These are phyloP conservation scores for Tolypocladium tropicale DNA, from an alignment of 2,329 filamentous ascomycete species.

Conservation along the genomic window DNA sequence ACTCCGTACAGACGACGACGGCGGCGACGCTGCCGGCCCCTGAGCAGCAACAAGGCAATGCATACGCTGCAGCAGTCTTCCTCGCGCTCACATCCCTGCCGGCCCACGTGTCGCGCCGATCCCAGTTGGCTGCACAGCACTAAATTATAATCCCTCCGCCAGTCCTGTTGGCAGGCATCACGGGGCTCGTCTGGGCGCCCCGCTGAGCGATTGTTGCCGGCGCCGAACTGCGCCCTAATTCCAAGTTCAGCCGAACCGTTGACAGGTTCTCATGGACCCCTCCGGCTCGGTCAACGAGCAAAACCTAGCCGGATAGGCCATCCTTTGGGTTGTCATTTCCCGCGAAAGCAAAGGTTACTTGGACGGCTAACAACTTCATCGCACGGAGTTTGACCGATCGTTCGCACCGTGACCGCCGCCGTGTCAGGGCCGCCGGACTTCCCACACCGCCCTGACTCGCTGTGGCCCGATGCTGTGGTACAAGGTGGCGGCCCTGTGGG, in stretches of 20 bases:
- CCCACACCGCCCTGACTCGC: not conserved
- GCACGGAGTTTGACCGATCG: not conserved
- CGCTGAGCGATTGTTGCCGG: not conserved
- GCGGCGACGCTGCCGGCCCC: not conserved
- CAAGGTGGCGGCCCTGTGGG: not conserved
- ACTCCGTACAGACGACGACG: too few species aligned
- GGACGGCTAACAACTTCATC: not conserved
- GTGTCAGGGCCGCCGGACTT: not conserved
- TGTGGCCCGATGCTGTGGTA: not conserved
- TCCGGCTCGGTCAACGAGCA: too few species aligned
- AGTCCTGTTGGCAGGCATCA: not conserved
- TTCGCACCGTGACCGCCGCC: not conserved
- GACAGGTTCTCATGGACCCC: too few species aligned
- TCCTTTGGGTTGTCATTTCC: not conserved
- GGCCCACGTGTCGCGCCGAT: constrained; percentile 9
- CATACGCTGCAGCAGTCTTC: not conserved
- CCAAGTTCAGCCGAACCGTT: not conserved
- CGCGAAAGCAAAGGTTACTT: not conserved
- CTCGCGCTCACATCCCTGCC: constrained; percentile 2
- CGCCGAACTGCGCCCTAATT: constrained; percentile 2
- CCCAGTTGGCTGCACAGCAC: not conserved
- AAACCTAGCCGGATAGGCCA: too few species aligned
- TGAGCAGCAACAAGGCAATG: not conserved
- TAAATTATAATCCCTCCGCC: not conserved
- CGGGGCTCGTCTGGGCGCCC: not conserved